These are phyloP conservation scores for Westerdykella ornata DNA, from an alignment of 2,329 filamentous ascomycete species.

Conservation along the genomic window DNA sequence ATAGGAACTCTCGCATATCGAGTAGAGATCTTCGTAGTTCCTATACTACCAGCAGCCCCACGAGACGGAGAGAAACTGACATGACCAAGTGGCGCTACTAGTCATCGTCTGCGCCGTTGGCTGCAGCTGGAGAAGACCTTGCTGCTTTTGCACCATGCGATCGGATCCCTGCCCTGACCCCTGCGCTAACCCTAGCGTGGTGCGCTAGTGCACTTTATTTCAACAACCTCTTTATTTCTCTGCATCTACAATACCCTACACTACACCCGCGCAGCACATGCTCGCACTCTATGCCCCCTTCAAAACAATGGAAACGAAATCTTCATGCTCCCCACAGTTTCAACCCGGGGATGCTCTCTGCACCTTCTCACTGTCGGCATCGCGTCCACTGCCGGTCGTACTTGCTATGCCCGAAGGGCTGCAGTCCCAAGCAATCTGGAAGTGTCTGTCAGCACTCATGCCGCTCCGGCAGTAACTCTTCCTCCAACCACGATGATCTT, in stretches of 20 bases:
- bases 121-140: constrained; percentile 3
- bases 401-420: constrained; percentile 1
- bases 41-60: constrained; percentile 10
- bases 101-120: neutral
- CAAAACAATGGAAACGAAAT: constrained; percentile 8
- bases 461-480: neutral
- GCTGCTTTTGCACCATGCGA: constrained; percentile 18
- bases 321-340: constrained; percentile 17
- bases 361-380: constrained; percentile 12
- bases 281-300: constrained; percentile 8
- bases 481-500: neutral
- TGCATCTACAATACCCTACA: constrained; percentile 14
- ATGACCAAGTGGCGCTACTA: neutral
- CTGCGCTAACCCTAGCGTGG: constrained; percentile 12
- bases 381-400: neutral
- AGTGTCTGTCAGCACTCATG: neutral
- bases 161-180: constrained; percentile 7
- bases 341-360: constrained; percentile 8
- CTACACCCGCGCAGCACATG: constrained; percentile 8
- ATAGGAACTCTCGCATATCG: neutral
- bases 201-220: constrained; percentile 29
- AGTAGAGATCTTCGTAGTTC: constrained; percentile 14
- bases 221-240: constrained; percentile 22
- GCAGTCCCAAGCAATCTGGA: neutral
- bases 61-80: constrained; percentile 4